Evolutionary conservation across 306 rosid genomes (phyloP).

Genomic region (Lathyrus aphaca): DNA sequence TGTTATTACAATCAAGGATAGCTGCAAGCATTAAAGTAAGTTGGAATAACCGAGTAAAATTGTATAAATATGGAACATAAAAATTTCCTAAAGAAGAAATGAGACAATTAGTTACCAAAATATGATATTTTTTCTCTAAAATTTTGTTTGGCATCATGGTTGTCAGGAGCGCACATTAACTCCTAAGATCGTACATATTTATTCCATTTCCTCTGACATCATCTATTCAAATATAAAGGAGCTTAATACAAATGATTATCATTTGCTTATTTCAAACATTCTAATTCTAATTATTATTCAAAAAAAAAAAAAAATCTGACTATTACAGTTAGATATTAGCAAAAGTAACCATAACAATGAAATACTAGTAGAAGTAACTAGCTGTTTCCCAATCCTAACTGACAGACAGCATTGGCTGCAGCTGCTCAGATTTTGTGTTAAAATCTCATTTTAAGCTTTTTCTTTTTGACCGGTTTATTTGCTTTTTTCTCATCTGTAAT

Average conservation of each 20-base stretch:
- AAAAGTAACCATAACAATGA: not conserved
- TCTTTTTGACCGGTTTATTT: not conserved
- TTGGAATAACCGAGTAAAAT: not conserved
- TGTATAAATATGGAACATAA: not conserved
- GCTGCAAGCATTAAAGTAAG: slow-evolving; percentile 10
- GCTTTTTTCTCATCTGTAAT: not conserved
- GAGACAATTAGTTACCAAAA: slow-evolving; percentile 12
- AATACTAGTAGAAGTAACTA: slow-evolving; percentile 6
- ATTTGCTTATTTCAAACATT: slow-evolving; percentile 6
- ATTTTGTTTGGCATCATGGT: slow-evolving; percentile 8
- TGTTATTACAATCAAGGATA: slow-evolving; percentile 20
- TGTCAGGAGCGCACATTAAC: too few species aligned
- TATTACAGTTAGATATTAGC: not conserved
- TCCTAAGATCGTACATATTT: too few species aligned
- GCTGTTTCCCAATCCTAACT: not conserved
- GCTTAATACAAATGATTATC: not conserved
- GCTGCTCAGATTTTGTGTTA: slow-evolving; percentile 2
- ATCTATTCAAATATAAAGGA: not conserved
- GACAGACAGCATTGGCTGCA: not conserved
- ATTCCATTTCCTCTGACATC: not conserved
- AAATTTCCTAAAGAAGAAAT: slow-evolving; percentile 7
- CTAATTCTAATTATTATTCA: not conserved
- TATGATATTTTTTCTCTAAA: not conserved
- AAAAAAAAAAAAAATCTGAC: too few species aligned
- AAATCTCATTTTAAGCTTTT: not conserved